A percentile compares a stretch with the other conserved stretches of the same genome.
Evolutionary conservation across 148 eudicot species (phyloP).

Genomic region (Rhododendron vialii): DNA sequence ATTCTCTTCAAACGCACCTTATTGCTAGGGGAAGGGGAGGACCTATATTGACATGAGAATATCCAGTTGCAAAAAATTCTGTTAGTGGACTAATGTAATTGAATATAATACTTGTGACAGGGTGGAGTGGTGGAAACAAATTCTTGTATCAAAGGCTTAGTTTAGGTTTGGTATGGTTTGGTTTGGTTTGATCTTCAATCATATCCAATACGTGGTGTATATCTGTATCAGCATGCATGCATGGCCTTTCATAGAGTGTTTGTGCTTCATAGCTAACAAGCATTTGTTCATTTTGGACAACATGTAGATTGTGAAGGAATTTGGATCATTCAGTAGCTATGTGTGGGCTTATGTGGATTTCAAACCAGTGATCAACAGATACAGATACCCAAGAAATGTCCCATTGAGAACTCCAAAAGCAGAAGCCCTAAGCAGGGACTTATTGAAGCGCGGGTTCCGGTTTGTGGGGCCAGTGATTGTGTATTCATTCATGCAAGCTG

Average conservation of each 20-base stretch:
- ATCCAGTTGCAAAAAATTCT: background rate
- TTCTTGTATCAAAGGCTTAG: background rate
- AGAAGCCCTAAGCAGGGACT: conserved; percentile 82
- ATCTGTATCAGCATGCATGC: background rate
- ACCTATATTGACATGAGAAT: background rate
- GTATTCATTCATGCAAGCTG: conserved; percentile 91
- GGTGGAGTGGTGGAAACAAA: background rate
- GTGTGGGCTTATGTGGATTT: conserved; percentile 81
- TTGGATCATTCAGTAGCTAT: conserved; percentile 87
- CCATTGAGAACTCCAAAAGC: conserved; percentile 90
- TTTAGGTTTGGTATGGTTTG: background rate
- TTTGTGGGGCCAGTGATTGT: conserved; percentile 90
- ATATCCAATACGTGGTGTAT: background rate
- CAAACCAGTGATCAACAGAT: conserved; percentile 80
- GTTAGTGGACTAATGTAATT: background rate
- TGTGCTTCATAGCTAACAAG: background rate
- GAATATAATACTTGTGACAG: background rate
- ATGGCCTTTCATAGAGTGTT: background rate
- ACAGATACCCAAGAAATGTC: conserved; percentile 76
- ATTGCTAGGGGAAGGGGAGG: background rate
- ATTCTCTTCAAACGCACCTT: background rate
- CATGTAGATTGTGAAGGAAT: conserved; percentile 61
- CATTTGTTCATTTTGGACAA: background rate
- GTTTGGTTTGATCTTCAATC: background rate
- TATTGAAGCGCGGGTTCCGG: conserved; percentile 68